Conservation (phyloP, 345 rosid species). For the Eucalyptus polyanthemos region DNA sequence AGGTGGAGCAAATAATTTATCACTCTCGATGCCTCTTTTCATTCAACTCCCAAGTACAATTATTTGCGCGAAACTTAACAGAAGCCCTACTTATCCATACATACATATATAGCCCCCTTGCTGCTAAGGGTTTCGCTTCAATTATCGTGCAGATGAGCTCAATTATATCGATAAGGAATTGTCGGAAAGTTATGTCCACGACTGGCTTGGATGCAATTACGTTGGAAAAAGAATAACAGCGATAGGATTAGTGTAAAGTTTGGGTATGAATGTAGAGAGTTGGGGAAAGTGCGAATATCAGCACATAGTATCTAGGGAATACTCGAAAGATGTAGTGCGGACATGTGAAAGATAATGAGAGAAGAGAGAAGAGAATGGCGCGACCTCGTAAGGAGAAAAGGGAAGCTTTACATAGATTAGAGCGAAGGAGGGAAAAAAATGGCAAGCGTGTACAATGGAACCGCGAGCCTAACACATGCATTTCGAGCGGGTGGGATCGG, state of each 20-base stretch:
- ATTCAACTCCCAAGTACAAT: not conserved
- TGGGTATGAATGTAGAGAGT: not conserved
- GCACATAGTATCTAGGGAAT: not conserved
- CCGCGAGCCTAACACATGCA: not conserved
- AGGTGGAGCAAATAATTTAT: not conserved
- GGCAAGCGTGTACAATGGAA: constrained; percentile 5
- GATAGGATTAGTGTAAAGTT: not conserved
- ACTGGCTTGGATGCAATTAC: not conserved
- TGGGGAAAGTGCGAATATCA: not conserved
- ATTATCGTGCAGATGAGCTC: not conserved
- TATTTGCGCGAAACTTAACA: not conserved
- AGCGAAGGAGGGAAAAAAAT: not conserved
- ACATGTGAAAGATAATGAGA: not conserved
- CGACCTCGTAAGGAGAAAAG: not conserved
- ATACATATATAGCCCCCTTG: not conserved
- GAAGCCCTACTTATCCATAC: not conserved
- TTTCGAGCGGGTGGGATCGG: not conserved
- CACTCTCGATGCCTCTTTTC: not conserved
- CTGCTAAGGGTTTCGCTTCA: not conserved
- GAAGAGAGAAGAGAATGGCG: not conserved
- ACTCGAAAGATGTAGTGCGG: not conserved
- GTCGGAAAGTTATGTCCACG: not conserved
- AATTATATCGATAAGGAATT: not conserved
- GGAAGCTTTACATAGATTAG: not conserved
- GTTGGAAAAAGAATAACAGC: not conserved